Conservation (phyloP, 1,284 basidiomycete genomes). For the Trametes polyzona region DNA sequence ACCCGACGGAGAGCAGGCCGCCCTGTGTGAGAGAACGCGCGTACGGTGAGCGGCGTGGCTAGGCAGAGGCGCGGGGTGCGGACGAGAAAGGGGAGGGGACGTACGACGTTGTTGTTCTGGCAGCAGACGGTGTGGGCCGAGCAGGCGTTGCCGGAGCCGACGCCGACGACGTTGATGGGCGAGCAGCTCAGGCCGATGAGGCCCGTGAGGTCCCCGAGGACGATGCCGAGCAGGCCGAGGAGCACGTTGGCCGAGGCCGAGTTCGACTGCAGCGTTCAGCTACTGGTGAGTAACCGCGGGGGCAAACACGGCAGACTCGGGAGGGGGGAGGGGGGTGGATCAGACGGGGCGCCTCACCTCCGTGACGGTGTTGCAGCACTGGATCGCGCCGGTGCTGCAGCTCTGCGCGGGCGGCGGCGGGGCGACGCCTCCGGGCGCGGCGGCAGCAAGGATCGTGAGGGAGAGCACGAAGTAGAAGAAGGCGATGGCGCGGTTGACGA, state of each 20-base stretch:
- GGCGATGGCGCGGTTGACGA: slow-evolving; percentile 27
- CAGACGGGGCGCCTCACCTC: slow-evolving; percentile 9
- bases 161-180: slow-evolving; percentile 31
- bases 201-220: slow-evolving; percentile 26
- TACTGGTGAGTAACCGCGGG: background rate
- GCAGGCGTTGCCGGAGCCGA: slow-evolving; percentile 29
- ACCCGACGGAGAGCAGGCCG: slow-evolving; percentile 29
- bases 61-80: background rate
- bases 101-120: slow-evolving; percentile 18
- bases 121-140: slow-evolving; percentile 18
- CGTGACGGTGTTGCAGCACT: slow-evolving; percentile 36
- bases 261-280: slow-evolving; percentile 10
- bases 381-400: slow-evolving; percentile 29
- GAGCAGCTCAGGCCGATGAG: slow-evolving; percentile 34
- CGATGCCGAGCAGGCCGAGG: slow-evolving; percentile 30
- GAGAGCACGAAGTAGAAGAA: slow-evolving; percentile 26
- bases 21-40: slow-evolving; percentile 19
- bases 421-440: slow-evolving; percentile 28
- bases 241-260: slow-evolving; percentile 11
- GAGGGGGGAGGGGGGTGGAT: background rate
- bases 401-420: slow-evolving; percentile 19
- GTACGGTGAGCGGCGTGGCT: no score
- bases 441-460: slow-evolving; percentile 33
- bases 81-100: no score
- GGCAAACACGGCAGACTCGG: background rate